A percentile compares a stretch with the other conserved stretches of the same genome.
Conservation (phyloP, 192 early-diverging fungal genomes). For the Ambispora gerdemannii region DNA sequence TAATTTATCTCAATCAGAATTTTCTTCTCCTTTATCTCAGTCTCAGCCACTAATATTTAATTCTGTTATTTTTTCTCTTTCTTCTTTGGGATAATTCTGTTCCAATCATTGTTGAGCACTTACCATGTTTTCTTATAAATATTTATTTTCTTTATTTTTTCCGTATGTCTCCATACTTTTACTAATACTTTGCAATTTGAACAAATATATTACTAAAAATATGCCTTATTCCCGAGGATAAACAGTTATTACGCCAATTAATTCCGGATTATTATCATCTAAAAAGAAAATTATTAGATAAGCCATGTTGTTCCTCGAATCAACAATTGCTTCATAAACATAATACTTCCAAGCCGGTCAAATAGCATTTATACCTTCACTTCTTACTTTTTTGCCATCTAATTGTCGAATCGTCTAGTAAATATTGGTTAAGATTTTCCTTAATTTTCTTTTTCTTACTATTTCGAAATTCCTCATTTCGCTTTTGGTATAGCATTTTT, state of each 20-base stretch:
- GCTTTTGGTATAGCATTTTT: too few species aligned
- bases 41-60: neutral
- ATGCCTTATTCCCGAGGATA: neutral
- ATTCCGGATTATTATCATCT: slow-evolving; percentile 4
- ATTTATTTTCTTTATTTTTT: too few species aligned
- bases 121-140: too few species aligned
- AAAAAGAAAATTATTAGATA: slow-evolving; percentile 3
- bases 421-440: too few species aligned
- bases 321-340: neutral
- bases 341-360: neutral
- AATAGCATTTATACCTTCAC: neutral
- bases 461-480: too few species aligned
- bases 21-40: too few species aligned
- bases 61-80: neutral
- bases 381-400: neutral
- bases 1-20: too few species aligned
- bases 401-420: slow-evolving; percentile 17
- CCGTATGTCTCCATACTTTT: too few species aligned
- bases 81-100: neutral
- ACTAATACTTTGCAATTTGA: too few species aligned
- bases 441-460: too few species aligned
- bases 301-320: neutral
- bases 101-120: slow-evolving; percentile 4
- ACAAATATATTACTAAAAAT: neutral
- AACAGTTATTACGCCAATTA: neutral